Conservation (phyloP, 345 rosid species). For the Brassica carinata region DNA sequence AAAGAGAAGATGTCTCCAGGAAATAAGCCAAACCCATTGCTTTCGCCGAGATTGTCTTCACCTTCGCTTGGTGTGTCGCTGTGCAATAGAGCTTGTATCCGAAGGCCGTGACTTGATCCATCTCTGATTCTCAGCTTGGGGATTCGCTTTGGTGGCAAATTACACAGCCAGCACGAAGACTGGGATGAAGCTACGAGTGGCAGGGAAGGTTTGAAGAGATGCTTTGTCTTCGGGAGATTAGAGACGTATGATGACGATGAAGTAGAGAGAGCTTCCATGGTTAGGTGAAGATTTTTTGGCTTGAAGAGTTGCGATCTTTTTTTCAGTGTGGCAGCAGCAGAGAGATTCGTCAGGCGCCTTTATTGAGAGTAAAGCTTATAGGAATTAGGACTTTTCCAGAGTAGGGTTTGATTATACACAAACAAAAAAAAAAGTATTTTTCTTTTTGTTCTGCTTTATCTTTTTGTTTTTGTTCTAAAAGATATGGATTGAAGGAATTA, state of each 20-base stretch:
- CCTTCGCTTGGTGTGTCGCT: conserved; percentile 50
- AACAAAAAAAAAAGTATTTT: background rate
- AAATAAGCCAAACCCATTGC: conserved; percentile 46
- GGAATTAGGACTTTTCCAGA: conserved; percentile 26
- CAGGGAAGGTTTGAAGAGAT: conserved; percentile 39
- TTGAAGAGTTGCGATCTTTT: conserved; percentile 18
- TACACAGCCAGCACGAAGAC: conserved; percentile 40
- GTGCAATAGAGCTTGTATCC: conserved; percentile 46
- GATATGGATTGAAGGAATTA: background rate
- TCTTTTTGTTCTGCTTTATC: background rate
- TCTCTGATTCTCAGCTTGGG: conserved; percentile 49
- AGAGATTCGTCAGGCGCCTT: conserved; percentile 23
- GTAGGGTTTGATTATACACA: conserved; percentile 28
- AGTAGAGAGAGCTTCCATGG: conserved; percentile 71
- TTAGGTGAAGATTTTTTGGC: background rate
- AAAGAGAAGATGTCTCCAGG: conserved; percentile 53
- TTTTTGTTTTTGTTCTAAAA: background rate
- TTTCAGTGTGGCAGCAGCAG: background rate
- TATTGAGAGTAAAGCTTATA: conserved; percentile 7
- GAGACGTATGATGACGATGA: conserved; percentile 35
- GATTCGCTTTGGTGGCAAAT: conserved; percentile 40
- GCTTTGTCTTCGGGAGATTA: conserved; percentile 45
- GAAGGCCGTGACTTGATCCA: conserved; percentile 46
- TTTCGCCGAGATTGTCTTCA: conserved; percentile 44
- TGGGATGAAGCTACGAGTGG: conserved; percentile 33